Conservation (phyloP, 164 flowering plant genomes). For the Dillenia turbinata region DNA sequence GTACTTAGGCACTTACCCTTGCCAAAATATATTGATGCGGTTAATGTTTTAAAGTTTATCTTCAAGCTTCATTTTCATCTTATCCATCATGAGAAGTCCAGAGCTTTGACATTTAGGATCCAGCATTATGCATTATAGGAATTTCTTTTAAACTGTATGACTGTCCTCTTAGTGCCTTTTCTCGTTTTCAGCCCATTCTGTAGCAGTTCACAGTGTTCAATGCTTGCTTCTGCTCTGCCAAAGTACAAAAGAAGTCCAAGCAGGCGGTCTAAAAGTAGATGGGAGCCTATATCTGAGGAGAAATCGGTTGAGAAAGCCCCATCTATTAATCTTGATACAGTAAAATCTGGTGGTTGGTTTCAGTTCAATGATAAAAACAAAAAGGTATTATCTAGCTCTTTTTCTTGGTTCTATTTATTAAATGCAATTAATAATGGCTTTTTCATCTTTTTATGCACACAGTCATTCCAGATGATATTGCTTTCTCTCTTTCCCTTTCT, state of each 20-base stretch:
- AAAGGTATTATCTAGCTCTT: constrained; percentile 16
- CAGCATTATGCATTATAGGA: neutral
- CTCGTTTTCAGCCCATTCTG: neutral
- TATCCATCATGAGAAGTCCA: no score
- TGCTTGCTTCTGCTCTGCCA: constrained; percentile 35
- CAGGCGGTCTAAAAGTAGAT: constrained; percentile 85
- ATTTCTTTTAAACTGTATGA: neutral
- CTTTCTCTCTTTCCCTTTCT: neutral
- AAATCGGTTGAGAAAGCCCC: constrained; percentile 42
- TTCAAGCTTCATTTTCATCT: no score
- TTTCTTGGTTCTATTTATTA: neutral
- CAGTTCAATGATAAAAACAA: constrained; percentile 29
- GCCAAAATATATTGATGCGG: no score
- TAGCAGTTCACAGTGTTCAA: constrained; percentile 30
- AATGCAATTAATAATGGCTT: no score
- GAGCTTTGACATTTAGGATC: neutral
- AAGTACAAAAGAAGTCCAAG: constrained; percentile 66
- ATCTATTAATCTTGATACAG: constrained; percentile 29
- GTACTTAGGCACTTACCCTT: no score
- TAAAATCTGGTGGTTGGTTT: constrained; percentile 48
- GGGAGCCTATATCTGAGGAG: constrained; percentile 90
- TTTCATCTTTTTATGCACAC: no score
- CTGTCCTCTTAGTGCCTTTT: neutral
- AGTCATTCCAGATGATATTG: no score
- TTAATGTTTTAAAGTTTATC: no score